Conservation (phyloP, 73 alveolate species). For the Paramecium tetraurelia region DNA sequence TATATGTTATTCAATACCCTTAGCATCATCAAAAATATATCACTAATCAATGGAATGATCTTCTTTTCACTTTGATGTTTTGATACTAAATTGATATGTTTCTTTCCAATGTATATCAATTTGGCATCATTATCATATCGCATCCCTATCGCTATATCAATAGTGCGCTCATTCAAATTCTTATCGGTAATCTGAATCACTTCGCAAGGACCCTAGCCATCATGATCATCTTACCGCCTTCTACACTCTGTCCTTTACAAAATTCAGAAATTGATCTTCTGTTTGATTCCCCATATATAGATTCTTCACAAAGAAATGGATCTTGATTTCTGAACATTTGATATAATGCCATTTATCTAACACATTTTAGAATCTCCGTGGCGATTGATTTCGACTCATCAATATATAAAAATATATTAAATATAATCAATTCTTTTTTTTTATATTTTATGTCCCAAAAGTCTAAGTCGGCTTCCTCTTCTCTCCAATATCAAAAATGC, state of each 20-base stretch:
- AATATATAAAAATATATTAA: not conserved
- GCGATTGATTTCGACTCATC: slow-evolving; percentile 7
- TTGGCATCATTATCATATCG: slow-evolving; percentile 48
- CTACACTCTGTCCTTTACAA: slow-evolving; percentile 7
- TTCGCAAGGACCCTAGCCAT: slow-evolving; percentile 31
- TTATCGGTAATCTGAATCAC: not conserved
- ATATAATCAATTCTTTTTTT: not conserved
- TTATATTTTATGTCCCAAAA: not conserved
- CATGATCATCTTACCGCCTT: not conserved
- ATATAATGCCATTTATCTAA: slow-evolving; percentile 35
- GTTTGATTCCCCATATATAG: slow-evolving; percentile 1
- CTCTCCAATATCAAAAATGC: not conserved
- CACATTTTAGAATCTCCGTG: not conserved
- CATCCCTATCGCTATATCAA: slow-evolving; percentile 26
- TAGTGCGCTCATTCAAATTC: not conserved
- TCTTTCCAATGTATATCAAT: slow-evolving; percentile 42
- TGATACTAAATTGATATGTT: slow-evolving; percentile 12
- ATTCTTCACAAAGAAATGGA: slow-evolving; percentile 22
- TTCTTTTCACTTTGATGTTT: slow-evolving; percentile 4
- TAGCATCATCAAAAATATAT: not conserved
- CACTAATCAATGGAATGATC: not conserved
- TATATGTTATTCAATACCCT: not conserved
- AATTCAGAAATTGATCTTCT: not conserved
- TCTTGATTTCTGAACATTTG: slow-evolving; percentile 36
- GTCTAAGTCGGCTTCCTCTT: not conserved